Conservation (phyloP, 73 alveolate species). For the Paramecium pentaurelia region DNA sequence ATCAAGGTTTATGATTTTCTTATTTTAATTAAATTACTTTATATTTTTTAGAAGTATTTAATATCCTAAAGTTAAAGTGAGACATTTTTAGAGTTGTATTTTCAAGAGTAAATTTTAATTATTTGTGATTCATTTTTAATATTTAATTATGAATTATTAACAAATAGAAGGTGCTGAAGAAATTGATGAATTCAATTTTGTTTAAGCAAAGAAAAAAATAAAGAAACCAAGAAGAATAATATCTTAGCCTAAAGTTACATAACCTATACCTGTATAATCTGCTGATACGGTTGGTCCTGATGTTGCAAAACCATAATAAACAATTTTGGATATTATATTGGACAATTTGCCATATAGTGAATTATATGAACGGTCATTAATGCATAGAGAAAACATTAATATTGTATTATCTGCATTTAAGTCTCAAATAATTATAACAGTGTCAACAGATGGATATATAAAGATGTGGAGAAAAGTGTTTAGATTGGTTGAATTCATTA, state of each 20-base stretch:
- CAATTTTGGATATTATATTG: conserved; percentile 31
- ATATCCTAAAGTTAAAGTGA: no score
- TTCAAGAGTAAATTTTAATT: neutral
- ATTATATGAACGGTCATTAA: conserved; percentile 72
- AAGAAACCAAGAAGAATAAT: neutral
- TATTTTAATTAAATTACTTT: no score
- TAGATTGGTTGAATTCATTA: conserved; percentile 85
- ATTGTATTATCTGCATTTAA: conserved; percentile 65
- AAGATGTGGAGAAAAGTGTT: conserved; percentile 90
- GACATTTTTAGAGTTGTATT: no score
- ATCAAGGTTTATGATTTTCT: no score
- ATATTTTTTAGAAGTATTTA: no score
- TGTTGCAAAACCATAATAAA: neutral
- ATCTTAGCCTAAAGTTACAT: neutral
- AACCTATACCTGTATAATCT: neutral
- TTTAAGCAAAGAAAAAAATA: neutral
- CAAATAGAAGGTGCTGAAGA: neutral
- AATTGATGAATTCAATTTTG: neutral
- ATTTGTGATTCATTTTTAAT: neutral
- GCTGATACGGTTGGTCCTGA: neutral
- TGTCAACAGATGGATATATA: conserved; percentile 85
- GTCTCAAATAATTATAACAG: conserved; percentile 80
- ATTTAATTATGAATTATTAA: neutral
- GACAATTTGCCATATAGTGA: conserved; percentile 75
- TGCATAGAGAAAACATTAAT: conserved; percentile 79